phyloP scores from a whole-genome alignment of 2,329 filamentous ascomycete genomes.

The Microcyclospora pomicola region DNA sequence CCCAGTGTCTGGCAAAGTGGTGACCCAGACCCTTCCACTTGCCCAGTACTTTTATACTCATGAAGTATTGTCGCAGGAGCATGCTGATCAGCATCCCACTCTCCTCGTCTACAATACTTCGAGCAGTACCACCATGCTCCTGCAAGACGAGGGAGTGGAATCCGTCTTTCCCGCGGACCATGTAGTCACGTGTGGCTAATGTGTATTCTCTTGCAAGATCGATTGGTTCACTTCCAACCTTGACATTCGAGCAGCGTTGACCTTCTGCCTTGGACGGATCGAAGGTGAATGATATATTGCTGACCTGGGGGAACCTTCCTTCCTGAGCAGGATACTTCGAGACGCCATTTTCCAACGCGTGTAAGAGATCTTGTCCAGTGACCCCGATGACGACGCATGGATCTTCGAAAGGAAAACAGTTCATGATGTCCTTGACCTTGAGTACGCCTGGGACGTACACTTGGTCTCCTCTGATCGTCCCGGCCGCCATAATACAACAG shows the following conservation, averaged over 20 bases:
- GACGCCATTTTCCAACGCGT: slow-evolving; percentile 75
- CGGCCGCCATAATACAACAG: slow-evolving; percentile 70
- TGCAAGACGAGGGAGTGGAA: slow-evolving; percentile 63
- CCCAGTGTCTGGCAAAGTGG: slow-evolving; percentile 52
- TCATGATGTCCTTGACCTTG: slow-evolving; percentile 42
- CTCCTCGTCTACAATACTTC: slow-evolving; percentile 72
- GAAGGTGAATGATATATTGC: slow-evolving; percentile 64
- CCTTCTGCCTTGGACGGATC: slow-evolving; percentile 49
- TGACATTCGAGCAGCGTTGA: slow-evolving; percentile 48
- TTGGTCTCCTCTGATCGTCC: slow-evolving; percentile 77
- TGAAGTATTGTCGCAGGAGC: slow-evolving; percentile 81
- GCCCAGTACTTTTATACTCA: slow-evolving; percentile 68
- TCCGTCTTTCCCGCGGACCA: slow-evolving; percentile 67
- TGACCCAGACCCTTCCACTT: slow-evolving; percentile 62
- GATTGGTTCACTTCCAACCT: slow-evolving; percentile 47
- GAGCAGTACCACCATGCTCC: slow-evolving; percentile 59
- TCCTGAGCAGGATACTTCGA: slow-evolving; percentile 67
- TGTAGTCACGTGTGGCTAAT: slow-evolving; percentile 73
- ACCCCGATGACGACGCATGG: slow-evolving; percentile 66
- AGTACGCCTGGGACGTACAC: slow-evolving; percentile 73
- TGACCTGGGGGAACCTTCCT: slow-evolving; percentile 72
- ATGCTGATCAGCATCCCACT: slow-evolving; percentile 76
- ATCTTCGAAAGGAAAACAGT: slow-evolving; percentile 73
- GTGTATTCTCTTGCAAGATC: slow-evolving; percentile 52
- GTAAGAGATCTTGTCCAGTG: slow-evolving; percentile 56